A percentile compares a stretch with the other conserved stretches of the same genome.
Evolutionary conservation across 352 stramenopile species (phyloP).

Genomic region (Vaucheria bursata): DNA sequence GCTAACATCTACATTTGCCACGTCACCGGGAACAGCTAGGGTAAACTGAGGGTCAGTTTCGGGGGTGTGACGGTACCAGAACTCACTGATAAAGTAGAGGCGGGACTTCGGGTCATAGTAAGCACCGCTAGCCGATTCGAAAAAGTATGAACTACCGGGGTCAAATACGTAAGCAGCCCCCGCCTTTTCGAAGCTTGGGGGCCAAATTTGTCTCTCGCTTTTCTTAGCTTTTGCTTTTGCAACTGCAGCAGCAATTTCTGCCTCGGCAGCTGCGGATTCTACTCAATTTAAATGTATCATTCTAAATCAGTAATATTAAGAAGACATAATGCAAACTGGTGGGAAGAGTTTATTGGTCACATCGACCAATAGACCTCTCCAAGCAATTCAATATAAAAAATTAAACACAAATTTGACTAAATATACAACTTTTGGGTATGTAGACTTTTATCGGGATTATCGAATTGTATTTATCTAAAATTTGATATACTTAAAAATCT

Average conservation of each 20-base stretch:
- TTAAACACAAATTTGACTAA: no score
- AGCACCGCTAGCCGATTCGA: constrained; percentile 24
- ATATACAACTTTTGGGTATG: no score
- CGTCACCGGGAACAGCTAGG: neutral
- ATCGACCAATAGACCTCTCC: no score
- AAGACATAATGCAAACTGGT: no score
- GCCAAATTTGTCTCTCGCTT: constrained; percentile 6
- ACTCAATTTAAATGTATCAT: no score
- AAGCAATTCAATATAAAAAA: no score
- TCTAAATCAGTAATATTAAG: no score
- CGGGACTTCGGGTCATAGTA: constrained; percentile 47
- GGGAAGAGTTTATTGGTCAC: no score
- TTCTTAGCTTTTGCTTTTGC: neutral
- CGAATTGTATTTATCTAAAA: no score
- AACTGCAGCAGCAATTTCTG: neutral
- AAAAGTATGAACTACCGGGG: constrained; percentile 41
- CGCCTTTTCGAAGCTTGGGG: constrained; percentile 36
- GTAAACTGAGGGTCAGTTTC: constrained; percentile 17
- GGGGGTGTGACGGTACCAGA: constrained; percentile 23
- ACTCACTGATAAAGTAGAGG: constrained; percentile 41
- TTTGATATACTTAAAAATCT: no score
- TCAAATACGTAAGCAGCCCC: constrained; percentile 45
- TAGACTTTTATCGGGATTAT: no score
- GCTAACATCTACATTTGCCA: neutral
- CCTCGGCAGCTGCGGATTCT: constrained; percentile 1